Evolutionary conservation across 208 protist species (phyloP).

Genomic region (Tritrichomonas foetus): DNA sequence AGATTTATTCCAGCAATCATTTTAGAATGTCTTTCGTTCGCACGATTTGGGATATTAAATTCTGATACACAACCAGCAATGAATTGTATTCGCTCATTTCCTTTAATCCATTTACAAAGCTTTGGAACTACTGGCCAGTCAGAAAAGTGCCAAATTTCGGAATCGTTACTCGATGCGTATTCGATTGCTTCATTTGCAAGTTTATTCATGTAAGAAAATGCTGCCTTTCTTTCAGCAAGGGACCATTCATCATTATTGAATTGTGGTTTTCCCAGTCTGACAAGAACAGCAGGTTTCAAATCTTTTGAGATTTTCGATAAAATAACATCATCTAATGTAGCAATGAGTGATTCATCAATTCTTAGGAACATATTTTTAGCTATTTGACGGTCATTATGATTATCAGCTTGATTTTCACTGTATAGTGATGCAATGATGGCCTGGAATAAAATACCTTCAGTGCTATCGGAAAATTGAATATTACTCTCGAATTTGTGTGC

Average conservation of each 20-base stretch:
- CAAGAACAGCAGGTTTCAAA: background rate
- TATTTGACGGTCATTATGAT: too few species aligned
- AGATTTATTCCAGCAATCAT: background rate
- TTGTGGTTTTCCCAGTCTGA: background rate
- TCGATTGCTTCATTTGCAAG: background rate
- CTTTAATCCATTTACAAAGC: background rate
- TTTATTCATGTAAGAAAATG: background rate
- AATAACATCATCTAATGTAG: background rate
- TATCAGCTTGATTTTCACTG: too few species aligned
- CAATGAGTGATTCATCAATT: background rate
- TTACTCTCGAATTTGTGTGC: background rate
- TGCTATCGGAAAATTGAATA: background rate
- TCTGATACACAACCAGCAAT: background rate
- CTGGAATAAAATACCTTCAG: background rate
- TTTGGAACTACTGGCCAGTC: background rate
- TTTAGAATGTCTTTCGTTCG: too few species aligned
- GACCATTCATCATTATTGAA: background rate
- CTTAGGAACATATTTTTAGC: background rate
- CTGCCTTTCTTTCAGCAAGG: background rate
- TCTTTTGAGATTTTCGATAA: background rate
- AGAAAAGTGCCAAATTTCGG: background rate
- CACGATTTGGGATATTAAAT: background rate
- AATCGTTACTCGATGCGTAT: background rate
- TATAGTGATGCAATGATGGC: background rate
- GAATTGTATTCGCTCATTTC: background rate